Evolutionary conservation across 75 land plant genomes (phyloP).

Genomic region (Gnetum montanum): DNA sequence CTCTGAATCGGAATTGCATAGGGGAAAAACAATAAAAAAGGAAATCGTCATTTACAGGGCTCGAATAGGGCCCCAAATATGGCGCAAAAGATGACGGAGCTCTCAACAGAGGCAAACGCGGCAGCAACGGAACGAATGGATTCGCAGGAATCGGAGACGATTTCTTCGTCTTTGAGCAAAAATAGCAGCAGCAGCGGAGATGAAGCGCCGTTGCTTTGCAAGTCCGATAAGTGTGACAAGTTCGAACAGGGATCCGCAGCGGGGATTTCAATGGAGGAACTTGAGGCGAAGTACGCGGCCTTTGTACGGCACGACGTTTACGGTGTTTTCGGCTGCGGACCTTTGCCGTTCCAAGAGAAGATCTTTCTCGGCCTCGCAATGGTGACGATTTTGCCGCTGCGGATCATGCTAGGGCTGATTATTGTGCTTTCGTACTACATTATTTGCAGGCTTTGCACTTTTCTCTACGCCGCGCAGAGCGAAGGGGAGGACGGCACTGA

Average conservation of each 20-base stretch:
- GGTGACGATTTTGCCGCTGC: constrained; percentile 52
- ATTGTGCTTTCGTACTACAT: constrained; percentile 61
- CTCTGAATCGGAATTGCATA: too few species aligned
- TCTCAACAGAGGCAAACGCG: too few species aligned
- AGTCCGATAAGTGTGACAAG: too few species aligned
- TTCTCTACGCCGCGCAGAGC: constrained; percentile 38
- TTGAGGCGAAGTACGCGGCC: constrained; percentile 78
- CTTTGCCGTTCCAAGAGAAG: constrained; percentile 57
- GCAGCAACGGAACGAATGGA: too few species aligned
- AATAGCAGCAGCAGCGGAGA: too few species aligned
- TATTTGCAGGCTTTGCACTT: constrained; percentile 74
- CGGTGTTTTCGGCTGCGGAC: constrained; percentile 68
- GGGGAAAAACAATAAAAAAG: too few species aligned
- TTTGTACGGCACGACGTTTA: constrained; percentile 76
- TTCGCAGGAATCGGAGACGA: too few species aligned
- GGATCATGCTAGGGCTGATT: constrained; percentile 33
- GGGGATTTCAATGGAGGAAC: constrained; percentile 26
- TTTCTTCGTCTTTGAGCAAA: too few species aligned
- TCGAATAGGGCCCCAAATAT: too few species aligned
- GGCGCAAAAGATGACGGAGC: too few species aligned
- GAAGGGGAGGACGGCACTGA: constrained; percentile 71
- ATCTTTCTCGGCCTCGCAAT: constrained; percentile 42
- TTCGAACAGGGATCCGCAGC: constrained; percentile 1
- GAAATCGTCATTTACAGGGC: too few species aligned
- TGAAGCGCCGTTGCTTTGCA: too few species aligned